Evolutionary conservation across 495 filamentous ascomycete species (phyloP), one percentile per base, ranked within the genome.

Genomic region (Podospora tetraspora): DNA sequence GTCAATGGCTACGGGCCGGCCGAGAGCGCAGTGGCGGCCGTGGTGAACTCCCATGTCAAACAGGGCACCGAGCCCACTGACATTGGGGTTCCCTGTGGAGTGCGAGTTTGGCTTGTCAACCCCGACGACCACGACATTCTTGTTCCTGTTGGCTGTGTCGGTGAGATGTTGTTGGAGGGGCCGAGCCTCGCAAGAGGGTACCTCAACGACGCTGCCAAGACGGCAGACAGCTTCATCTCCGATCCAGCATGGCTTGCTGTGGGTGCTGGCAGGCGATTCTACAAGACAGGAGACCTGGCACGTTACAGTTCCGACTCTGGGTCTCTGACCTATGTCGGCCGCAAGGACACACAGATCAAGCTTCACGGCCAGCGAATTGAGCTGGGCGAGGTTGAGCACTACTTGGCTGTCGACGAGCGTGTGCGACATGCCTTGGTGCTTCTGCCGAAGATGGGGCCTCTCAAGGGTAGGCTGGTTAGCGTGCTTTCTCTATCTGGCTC

Each of bases 111-210:
- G 87, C 10, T 88, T 84, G 25, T 92, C 83, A 74, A 89, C 89
- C 64, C 80, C 87, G 30, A 76, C 73, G 10, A 88, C 84, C 59
- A 83, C 78, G 4, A 86, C 84, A 13, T 79, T 1, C 85, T 89
- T 10, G 88, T 89, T 3, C 77, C 91, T 7, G 82, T 89, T 12
- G 92, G 92, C 16, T 86, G 83, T 9, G 79, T 92, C 56, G 92
- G 92, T 9, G 92, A 96, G 74, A 82, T 96, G n/a, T 89, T 89
- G 71, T 82, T 94, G n/a, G 88, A 88, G 32, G 91, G 92, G 0
- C 76, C 81, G 0, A 60, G 70, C 1, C 68, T 84, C 1, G 73
- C 69, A 11, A 22, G 86, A 67, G 91, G 91, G 3, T 94, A 94
- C 69, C 81, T 92, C 60, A 93, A 94, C 67, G 83, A 90, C 11